Percentiles rank a stretch among this genome's conserved stretches.
phyloP scores from a whole-genome alignment of 2,329 filamentous ascomycete species.

The Pseudogymnoascus sp. region DNA sequence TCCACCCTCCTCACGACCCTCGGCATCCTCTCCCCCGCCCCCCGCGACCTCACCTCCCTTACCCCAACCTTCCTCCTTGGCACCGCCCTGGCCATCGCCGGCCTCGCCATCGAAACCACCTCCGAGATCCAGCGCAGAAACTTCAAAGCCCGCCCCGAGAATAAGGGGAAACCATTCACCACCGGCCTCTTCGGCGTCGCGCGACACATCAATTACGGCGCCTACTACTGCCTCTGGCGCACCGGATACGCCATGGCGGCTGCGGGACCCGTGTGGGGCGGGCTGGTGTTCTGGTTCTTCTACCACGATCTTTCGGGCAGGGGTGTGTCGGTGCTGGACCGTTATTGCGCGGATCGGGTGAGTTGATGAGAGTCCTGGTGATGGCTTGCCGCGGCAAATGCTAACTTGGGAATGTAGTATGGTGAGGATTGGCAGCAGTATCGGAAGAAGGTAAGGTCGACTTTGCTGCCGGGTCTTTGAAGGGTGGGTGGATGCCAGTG shows the following conservation, averaged over 20 bases:
- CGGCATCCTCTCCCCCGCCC: neutral
- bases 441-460: constrained; percentile 32
- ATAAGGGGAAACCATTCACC: constrained; percentile 43
- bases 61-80: constrained; percentile 37
- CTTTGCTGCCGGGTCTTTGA: constrained; percentile 31
- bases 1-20: constrained; percentile 14
- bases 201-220: constrained; percentile 47
- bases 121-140: constrained; percentile 47
- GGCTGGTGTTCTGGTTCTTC: constrained; percentile 33
- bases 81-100: constrained; percentile 39
- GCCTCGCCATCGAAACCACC: constrained; percentile 45
- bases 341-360: constrained; percentile 38
- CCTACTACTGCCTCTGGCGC: constrained; percentile 44
- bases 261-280: constrained; percentile 39
- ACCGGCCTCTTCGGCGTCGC: constrained; percentile 41
- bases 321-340: constrained; percentile 39
- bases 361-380: constrained; percentile 15
- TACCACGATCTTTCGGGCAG: constrained; percentile 37
- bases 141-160: constrained; percentile 42
- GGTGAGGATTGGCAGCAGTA: constrained; percentile 32
- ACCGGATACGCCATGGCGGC: constrained; percentile 39
- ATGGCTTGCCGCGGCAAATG: neutral
- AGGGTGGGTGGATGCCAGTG: neutral
- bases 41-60: neutral
- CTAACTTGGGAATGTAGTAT: constrained; percentile 25